Evolutionary conservation across 495 filamentous ascomycete species (phyloP).

Genomic region (Rhypophila decipiens): DNA sequence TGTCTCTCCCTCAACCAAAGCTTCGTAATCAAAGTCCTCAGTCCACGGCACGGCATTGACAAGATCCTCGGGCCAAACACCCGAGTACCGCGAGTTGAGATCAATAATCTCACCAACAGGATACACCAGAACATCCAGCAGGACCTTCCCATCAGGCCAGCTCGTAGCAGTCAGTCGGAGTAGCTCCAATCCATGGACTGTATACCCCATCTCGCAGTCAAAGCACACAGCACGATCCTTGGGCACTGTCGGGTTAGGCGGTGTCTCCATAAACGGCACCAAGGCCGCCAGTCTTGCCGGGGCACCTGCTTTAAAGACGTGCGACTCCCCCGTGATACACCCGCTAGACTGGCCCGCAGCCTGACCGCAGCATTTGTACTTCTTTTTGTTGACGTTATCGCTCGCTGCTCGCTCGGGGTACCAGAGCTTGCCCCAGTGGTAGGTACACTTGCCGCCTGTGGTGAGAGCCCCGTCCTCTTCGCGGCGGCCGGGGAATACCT

Average conservation of each 20-base stretch:
- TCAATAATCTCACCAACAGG: conserved; percentile 82
- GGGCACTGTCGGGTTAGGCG: conserved; percentile 44
- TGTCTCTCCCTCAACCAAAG: too few relatives aligned
- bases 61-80: conserved; percentile 70
- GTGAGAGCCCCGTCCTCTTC: conserved; percentile 73
- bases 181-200: conserved; percentile 75
- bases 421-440: conserved; percentile 65
- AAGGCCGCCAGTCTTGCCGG: conserved; percentile 67
- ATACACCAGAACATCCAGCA: conserved; percentile 80
- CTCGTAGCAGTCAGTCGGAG: conserved; percentile 80
- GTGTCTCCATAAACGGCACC: conserved; percentile 74
- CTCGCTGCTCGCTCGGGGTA: conserved; percentile 39
- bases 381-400: conserved; percentile 46
- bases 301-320: conserved; percentile 84
- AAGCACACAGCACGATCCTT: conserved; percentile 58
- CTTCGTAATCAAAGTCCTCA: neutral
- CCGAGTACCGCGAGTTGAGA: conserved; percentile 84
- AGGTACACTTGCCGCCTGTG: conserved; percentile 65
- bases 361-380: conserved; percentile 73
- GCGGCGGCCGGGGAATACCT: conserved; percentile 83
- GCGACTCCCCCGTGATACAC: conserved; percentile 60
- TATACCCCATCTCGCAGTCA: conserved; percentile 98
- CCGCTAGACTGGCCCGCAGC: conserved; percentile 61
- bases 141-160: conserved; percentile 69
- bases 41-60: conserved; percentile 58